Evolutionary conservation across 306 rosid species (phyloP).

Genomic region (Quercus engelmannii): DNA sequence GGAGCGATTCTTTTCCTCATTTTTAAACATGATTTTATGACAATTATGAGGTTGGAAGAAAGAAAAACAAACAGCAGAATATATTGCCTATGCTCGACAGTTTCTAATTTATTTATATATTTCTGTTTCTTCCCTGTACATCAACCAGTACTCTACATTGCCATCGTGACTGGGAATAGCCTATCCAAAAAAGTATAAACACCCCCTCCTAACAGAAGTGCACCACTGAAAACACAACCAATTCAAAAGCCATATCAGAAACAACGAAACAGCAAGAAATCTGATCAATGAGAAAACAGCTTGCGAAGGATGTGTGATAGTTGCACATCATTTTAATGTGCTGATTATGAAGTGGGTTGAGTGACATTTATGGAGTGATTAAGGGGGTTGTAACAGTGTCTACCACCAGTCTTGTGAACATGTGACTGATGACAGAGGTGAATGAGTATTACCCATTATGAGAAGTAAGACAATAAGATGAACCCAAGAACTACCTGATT

Average conservation of each 20-base stretch:
- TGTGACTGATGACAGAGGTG: not conserved
- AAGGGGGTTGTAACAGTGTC: not conserved
- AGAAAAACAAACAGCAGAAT: too few relatives aligned
- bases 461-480: not conserved
- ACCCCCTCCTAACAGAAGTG: conserved; percentile 84
- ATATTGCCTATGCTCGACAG: not conserved
- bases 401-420: not conserved
- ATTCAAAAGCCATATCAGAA: not conserved
- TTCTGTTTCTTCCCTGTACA: not conserved
- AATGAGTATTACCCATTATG: not conserved
- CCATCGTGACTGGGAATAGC: conserved; percentile 79
- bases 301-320: not conserved
- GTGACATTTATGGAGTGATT: not conserved
- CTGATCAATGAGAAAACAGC: not conserved
- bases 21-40: too few relatives aligned
- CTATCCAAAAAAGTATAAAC: conserved; percentile 81
- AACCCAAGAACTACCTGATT: conserved; percentile 44
- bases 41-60: too few relatives aligned
- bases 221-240: conserved; percentile 58
- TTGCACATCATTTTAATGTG: not conserved
- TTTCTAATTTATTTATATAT: not conserved
- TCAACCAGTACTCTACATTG: conserved; percentile 45
- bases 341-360: not conserved
- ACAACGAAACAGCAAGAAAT: not conserved
- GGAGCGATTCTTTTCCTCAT: too few relatives aligned